A percentile compares a stretch with the other conserved stretches of the same genome.
Conservation (phyloP, 2,329 filamentous ascomycete genomes). For the Fusarium lyarnte region DNA sequence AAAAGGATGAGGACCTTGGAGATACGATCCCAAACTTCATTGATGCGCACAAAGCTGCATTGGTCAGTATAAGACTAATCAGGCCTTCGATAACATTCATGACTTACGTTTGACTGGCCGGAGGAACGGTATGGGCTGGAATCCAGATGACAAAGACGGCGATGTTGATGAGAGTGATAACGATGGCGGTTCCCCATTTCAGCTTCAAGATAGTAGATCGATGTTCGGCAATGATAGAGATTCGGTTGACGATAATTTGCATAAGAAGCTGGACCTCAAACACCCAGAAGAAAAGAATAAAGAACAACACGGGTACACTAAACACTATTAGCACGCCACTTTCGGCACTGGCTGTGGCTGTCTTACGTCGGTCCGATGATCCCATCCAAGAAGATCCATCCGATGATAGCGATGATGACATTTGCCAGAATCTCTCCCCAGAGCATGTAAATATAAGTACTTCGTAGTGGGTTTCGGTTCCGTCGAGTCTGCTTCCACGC, state of each 20-base stretch:
- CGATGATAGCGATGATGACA: slow-evolving; percentile 50
- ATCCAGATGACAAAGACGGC: slow-evolving; percentile 65
- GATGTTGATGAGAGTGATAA: slow-evolving; percentile 62
- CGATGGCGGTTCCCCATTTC: slow-evolving; percentile 57
- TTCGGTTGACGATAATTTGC: slow-evolving; percentile 66
- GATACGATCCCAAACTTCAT: slow-evolving; percentile 62
- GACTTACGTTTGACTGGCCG: slow-evolving; percentile 49
- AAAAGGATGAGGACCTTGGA: slow-evolving; percentile 63
- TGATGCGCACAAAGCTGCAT: slow-evolving; percentile 52
- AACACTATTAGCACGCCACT: not conserved
- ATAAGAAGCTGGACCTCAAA: slow-evolving; percentile 61
- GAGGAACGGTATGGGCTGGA: slow-evolving; percentile 54
- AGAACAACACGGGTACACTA: slow-evolving; percentile 48
- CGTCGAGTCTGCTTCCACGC: slow-evolving; percentile 54
- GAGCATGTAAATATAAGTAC: slow-evolving; percentile 56
- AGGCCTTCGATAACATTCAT: accelerated
- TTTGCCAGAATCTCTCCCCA: slow-evolving; percentile 57
- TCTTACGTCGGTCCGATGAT: slow-evolving; percentile 46
- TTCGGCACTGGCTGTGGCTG: too few relatives aligned
- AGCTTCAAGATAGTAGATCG: slow-evolving; percentile 50
- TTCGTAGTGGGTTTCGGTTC: slow-evolving; percentile 48
- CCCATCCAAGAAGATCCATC: slow-evolving; percentile 52
- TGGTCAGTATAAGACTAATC: not conserved
- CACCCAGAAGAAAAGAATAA: slow-evolving; percentile 53
- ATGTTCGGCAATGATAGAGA: slow-evolving; percentile 58